phyloP scores from a whole-genome alignment of 2,329 filamentous ascomycete species.

The Ophiostoma piceae region DNA sequence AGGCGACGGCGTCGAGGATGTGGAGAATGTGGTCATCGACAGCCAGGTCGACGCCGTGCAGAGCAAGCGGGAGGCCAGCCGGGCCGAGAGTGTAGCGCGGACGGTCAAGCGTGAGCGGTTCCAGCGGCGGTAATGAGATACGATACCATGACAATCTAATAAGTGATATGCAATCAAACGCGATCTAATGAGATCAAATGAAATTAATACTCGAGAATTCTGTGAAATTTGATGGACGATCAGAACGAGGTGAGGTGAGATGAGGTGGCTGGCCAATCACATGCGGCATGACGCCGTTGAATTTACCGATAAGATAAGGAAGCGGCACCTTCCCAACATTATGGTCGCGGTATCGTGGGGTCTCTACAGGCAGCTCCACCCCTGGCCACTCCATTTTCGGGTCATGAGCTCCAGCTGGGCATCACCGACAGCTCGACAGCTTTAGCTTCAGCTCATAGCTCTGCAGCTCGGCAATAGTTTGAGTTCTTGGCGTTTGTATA shows the following conservation, averaged over 20 bases:
- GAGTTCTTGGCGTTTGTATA: not conserved
- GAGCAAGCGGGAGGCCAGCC: conserved; percentile 25
- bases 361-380: conserved; percentile 19
- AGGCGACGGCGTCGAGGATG: conserved; percentile 18
- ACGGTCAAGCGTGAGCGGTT: conserved; percentile 31
- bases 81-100: conserved; percentile 26
- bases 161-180: not conserved
- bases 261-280: not conserved
- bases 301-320: not conserved
- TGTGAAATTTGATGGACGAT: not conserved
- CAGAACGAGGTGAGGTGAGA: not conserved
- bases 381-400: conserved; percentile 17
- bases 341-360: not conserved
- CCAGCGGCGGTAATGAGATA: conserved; percentile 17
- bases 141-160: not conserved
- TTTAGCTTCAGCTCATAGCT: not conserved
- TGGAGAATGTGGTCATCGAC: conserved; percentile 10
- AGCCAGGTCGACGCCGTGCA: not conserved
- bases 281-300: not conserved
- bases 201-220: not conserved
- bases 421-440: conserved; percentile 9
- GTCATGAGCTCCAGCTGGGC: conserved; percentile 18
- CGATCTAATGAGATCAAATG: no score
- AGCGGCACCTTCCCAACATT: not conserved
- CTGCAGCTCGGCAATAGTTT: not conserved